Percentiles rank a stretch among this genome's conserved stretches.
phyloP scores from a whole-genome alignment of 208 protist genomes.

The Trypanosoma caninum region DNA sequence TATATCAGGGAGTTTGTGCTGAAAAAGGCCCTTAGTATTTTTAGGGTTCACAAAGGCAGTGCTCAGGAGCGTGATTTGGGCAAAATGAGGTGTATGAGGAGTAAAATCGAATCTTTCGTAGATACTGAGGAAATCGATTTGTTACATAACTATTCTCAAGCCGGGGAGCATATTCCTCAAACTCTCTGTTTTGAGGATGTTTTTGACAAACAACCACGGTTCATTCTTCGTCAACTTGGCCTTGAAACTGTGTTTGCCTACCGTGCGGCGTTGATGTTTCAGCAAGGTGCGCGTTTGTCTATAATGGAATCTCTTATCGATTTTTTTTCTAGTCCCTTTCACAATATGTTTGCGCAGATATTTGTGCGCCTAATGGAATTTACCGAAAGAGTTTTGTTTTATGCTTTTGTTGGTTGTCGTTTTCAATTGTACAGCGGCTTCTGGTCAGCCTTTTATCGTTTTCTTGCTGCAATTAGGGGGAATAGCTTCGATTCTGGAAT shows the following conservation, averaged over 20 bases:
- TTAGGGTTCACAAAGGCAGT: not conserved
- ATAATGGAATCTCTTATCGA: slow-evolving; percentile 18
- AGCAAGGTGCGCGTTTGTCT: slow-evolving; percentile 17
- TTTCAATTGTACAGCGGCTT: not conserved
- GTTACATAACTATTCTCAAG: slow-evolving; percentile 1
- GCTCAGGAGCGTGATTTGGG: not conserved
- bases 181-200: slow-evolving; percentile 23
- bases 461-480: not conserved
- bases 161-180: slow-evolving; percentile 16
- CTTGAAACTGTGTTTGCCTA: slow-evolving; percentile 72
- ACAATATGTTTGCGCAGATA: slow-evolving; percentile 19
- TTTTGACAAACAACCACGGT: slow-evolving; percentile 27
- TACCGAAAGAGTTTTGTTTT: slow-evolving; percentile 21
- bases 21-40: not conserved
- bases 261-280: slow-evolving; percentile 26
- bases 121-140: slow-evolving; percentile 19
- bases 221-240: slow-evolving; percentile 63
- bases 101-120: not conserved
- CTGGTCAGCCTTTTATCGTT: not conserved
- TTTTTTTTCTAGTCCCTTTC: slow-evolving; percentile 22
- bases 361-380: slow-evolving; percentile 24
- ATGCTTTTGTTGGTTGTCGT: slow-evolving; percentile 14
- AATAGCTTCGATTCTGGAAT: not conserved
- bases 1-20: slow-evolving; percentile 22
- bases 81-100: not conserved